A percentile compares a stretch with the other conserved stretches of the same genome.
Conservation (phyloP, 768 basidiomycete species). For the Roridomyces roridus region DNA sequence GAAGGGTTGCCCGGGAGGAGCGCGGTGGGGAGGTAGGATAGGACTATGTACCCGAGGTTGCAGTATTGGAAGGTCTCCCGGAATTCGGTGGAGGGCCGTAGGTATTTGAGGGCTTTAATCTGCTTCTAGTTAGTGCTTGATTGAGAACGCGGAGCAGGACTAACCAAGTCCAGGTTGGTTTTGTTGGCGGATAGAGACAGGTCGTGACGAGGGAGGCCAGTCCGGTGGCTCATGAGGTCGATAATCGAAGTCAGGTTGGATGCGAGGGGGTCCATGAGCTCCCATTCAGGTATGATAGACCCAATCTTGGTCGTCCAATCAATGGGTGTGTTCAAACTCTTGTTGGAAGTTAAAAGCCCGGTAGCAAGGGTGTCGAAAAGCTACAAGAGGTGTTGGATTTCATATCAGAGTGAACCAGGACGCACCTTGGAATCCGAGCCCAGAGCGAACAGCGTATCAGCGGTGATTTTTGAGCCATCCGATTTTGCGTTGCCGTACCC, state of each 20-base stretch:
- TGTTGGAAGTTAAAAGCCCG: conserved; percentile 33
- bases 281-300: conserved; percentile 32
- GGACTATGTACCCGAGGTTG: conserved; percentile 35
- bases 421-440: conserved; percentile 33
- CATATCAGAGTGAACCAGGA: not conserved
- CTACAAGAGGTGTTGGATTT: conserved; percentile 15
- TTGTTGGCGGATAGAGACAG: conserved; percentile 12
- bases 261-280: conserved; percentile 31
- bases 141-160: too few relatives aligned
- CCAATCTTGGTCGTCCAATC: conserved; percentile 31
- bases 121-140: not conserved
- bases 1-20: conserved; percentile 32
- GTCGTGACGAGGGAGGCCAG: conserved; percentile 33
- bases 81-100: conserved; percentile 36
- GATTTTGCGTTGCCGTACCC: conserved; percentile 5
- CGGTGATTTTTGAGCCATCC: conserved; percentile 24
- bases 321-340: conserved; percentile 27
- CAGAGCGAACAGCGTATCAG: conserved; percentile 26
- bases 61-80: conserved; percentile 35
- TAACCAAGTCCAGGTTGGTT: not conserved
- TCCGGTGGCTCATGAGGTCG: conserved; percentile 36
- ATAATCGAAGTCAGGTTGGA: conserved; percentile 25
- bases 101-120: conserved; percentile 27
- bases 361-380: conserved; percentile 31
- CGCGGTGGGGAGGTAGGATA: conserved; percentile 35